These are phyloP conservation scores for Lachancea mirantina DNA, from an alignment of 805 yeast genomes.

Conservation along the genomic window DNA sequence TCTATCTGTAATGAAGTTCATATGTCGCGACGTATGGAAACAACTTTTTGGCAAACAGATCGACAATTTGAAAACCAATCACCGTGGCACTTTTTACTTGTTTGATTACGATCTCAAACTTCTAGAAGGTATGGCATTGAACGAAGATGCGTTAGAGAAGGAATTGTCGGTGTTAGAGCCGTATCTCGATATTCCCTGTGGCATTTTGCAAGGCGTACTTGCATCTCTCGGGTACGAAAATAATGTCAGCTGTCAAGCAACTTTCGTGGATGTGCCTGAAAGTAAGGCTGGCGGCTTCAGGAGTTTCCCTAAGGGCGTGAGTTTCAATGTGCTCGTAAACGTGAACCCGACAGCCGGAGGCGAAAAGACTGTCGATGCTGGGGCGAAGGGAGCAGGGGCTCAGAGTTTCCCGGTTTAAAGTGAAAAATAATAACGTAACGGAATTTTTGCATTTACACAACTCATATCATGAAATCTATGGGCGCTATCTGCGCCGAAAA, in stretches of 20 bases:
- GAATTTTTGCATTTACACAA: conserved; percentile 1
- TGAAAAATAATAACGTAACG: conserved; percentile 9
- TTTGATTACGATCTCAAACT: conserved; percentile 28
- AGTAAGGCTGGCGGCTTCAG: conserved; percentile 10
- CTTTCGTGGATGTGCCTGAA: conserved; percentile 24
- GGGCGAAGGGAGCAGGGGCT: too few relatives aligned
- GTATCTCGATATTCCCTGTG: conserved; percentile 29
- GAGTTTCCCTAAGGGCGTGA: conserved; percentile 23
- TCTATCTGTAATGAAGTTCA: conserved; percentile 80
- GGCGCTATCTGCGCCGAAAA: background rate
- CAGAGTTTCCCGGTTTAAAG: too few relatives aligned
- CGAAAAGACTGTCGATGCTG: too few relatives aligned
- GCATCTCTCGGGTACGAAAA: conserved; percentile 26
- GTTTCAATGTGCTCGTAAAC: conserved; percentile 29
- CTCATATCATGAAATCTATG: too few relatives aligned
- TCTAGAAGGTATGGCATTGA: conserved; percentile 22
- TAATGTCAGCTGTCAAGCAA: conserved; percentile 23
- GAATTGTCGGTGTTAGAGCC: conserved; percentile 27
- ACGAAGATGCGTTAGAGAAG: conserved; percentile 13
- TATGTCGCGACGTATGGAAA: conserved; percentile 90
- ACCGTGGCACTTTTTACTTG: conserved; percentile 45
- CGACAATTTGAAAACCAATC: conserved; percentile 89
- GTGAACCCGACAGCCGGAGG: too few relatives aligned
- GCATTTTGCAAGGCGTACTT: conserved; percentile 29
- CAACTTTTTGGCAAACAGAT: conserved; percentile 74